Evolutionary conservation across 805 yeast species (phyloP).

Genomic region (Huiozyma sinensis): DNA sequence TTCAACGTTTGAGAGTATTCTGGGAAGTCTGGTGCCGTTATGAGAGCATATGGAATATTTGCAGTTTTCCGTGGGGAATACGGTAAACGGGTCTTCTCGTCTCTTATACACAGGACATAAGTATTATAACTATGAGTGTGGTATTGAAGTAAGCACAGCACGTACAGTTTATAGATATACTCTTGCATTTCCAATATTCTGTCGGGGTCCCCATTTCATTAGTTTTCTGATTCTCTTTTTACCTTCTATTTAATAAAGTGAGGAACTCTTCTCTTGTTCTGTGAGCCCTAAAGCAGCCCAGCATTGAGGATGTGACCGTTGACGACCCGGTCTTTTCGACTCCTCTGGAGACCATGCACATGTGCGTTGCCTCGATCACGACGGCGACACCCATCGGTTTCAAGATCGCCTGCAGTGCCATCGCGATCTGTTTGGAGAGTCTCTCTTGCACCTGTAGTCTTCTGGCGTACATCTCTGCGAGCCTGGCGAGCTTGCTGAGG

Average conservation of each 20-base stretch:
- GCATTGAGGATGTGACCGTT: constrained; percentile 93
- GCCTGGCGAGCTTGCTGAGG: constrained; percentile 80
- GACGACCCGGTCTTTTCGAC: constrained; percentile 91
- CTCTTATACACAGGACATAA: no score
- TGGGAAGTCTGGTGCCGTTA: no score
- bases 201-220: background rate
- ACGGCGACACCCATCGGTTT: constrained; percentile 97
- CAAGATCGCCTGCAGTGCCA: constrained; percentile 83
- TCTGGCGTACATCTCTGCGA: constrained; percentile 95
- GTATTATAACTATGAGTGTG: no score
- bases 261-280: constrained; percentile 95
- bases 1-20: no score
- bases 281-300: constrained; percentile 91
- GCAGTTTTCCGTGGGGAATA: no score
- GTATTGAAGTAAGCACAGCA: no score
- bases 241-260: constrained; percentile 55
- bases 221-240: background rate
- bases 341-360: constrained; percentile 99
- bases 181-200: background rate
- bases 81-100: no score
- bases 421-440: constrained; percentile 92
- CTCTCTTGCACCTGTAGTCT: constrained; percentile 97
- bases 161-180: background rate
- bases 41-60: no score
- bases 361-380: constrained; percentile 93